Evolutionary conservation across 2,329 filamentous ascomycete species (phyloP), one percentile per base, ranked within the genome.

Genomic region (Aspergillus ochraceus): DNA sequence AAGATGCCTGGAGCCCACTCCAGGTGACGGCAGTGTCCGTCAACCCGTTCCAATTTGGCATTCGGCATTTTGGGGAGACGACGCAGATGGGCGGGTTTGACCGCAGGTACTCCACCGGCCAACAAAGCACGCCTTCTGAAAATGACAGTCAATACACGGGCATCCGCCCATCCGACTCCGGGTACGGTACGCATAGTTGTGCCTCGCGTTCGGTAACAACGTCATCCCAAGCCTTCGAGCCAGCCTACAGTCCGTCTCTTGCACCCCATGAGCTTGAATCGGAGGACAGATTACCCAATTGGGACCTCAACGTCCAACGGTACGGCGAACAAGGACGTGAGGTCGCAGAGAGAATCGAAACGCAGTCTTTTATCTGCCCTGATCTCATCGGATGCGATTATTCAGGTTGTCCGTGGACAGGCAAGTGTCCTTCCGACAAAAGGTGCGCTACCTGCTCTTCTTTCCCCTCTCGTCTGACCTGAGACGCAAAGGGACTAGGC

Each of bases 361-460:
- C 81, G 17, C 77, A 84, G 6, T 87, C 88, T 61, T 70, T 79
- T 29, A 76, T 86, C 56, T 87, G 85, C 68, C 57, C 62, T 20
- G 61, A 66, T 19, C 55, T 60, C 8, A 69, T 74, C 50, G 67
- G 64, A 52, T 76, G 74, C 42, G 69, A 74, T 49, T 68, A 71
- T 52, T 66, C 65, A 0, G 57, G 61, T 12, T 77, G 74, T 49
- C 54, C 58, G 2, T 77, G 74, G 74, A 68, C 66, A 20, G 74
- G 74, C 4, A 78, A 76, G 62, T 77, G 71, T 51, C 74, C 69
- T 11, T 79, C 77, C 1, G 76, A 79, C 55, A 73, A 76, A 59
- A 75, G 73, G 77, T 79, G 59, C 58, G 66, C 62, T 50, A 26
- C 22, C 6, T 4, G 17, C 24, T 4, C 10, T 17, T 32, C 22